phyloP scores from a whole-genome alignment of 345 rosid species.

The Eucalyptus tenuipes region DNA sequence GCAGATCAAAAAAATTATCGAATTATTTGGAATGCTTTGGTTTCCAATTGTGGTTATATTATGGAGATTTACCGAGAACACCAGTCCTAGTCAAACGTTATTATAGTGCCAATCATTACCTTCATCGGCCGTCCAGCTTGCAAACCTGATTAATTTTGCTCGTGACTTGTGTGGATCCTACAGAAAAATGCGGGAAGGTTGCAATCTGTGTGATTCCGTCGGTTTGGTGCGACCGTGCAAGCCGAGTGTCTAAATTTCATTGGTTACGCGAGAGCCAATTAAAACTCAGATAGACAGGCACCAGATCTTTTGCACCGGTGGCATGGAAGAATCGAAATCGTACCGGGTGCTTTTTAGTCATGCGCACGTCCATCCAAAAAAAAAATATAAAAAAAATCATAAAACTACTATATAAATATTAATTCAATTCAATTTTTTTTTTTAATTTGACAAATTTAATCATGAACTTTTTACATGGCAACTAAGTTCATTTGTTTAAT shows the following conservation, averaged over 20 bases:
- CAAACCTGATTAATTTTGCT: background rate
- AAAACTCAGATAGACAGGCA: background rate
- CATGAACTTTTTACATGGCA: no score
- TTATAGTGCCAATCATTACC: background rate
- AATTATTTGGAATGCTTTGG: background rate
- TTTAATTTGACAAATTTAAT: no score
- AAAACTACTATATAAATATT: no score
- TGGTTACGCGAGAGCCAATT: background rate
- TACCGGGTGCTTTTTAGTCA: background rate
- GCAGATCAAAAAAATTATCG: background rate
- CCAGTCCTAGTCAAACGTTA: background rate
- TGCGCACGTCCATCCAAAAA: background rate
- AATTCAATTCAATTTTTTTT: no score
- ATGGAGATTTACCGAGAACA: background rate
- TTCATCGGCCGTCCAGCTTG: background rate
- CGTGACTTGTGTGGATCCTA: background rate
- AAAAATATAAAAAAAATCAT: no score
- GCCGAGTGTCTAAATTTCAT: background rate
- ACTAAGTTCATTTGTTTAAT: no score
- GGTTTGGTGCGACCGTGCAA: background rate
- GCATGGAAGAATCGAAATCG: background rate
- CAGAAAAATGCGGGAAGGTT: background rate
- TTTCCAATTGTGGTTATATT: background rate
- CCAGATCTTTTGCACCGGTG: background rate
- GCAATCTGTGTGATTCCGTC: background rate